Evolutionary conservation across 2,329 filamentous ascomycete genomes (phyloP), one percentile per base, ranked within the genome.

Genomic region (Pyrenophora graminea): DNA sequence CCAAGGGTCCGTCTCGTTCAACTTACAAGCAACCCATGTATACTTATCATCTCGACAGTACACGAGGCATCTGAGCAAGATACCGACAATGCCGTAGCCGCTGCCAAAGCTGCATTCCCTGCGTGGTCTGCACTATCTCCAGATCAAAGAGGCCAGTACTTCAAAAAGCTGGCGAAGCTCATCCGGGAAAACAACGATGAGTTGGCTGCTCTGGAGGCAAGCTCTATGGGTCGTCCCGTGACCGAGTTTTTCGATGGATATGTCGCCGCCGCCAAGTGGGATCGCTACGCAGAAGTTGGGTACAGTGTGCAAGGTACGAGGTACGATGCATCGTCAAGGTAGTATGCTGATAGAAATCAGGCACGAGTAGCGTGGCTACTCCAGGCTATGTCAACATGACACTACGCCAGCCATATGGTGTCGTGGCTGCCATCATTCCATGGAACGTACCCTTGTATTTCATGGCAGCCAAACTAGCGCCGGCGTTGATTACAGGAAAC

Each of bases 221-320:
- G 91, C 39, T 89, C 92, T 74, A 90, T 93, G 79, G 90, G 90
- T 69, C 92, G 92, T 81, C 92, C 89, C 0, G 85, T 92, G 68
- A 86, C 86, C 41, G 87, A 90, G 70, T 89, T 89, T 46, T 86
- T 82, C 73, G 90, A 90, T 40, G 90, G 91, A 67, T 88, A 91
- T 23, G 81, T 91, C 34, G 82, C 88, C 60, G 90, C 90, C 33
- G 78, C 91, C 47, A 89, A 91, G 77, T 90, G 91, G 37, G 89
- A 90, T 86, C 47, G 87, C 87, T 13, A 88, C 88, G 71, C 83
- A 88, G 73, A 80, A 90, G 70, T 88, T 86, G 76, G 51, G 77
- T 93, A 51, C 87, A 91, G 76, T 86, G 92, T 40, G 81, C 88
- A 61, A 88, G 50, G 45, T 49, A 34, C 1, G 39, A 44, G 1